These are phyloP conservation scores for Suhomyces atakaporum DNA, from an alignment of 1,139 yeast genomes.

Conservation along the genomic window DNA sequence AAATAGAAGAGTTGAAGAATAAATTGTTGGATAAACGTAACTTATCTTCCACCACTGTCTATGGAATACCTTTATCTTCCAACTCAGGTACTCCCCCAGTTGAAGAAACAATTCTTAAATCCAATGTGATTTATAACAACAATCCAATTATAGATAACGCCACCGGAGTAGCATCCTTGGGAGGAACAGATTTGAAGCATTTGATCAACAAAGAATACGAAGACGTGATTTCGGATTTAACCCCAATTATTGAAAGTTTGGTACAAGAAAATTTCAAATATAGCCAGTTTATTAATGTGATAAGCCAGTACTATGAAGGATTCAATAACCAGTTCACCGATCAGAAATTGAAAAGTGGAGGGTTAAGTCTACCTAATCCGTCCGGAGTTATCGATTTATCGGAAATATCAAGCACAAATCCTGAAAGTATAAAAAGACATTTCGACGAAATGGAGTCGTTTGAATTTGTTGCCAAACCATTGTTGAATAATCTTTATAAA, in stretches of 20 bases:
- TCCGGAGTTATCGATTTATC: slow-evolving; percentile 34
- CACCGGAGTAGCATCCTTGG: slow-evolving; percentile 11
- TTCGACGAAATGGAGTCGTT: slow-evolving; percentile 41
- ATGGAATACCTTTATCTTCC: slow-evolving; percentile 25
- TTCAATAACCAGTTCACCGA: slow-evolving; percentile 29
- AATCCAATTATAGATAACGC: slow-evolving; percentile 37
- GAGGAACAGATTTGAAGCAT: slow-evolving; percentile 3
- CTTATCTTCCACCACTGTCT: slow-evolving; percentile 34
- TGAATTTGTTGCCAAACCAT: slow-evolving; percentile 39
- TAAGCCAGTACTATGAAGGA: slow-evolving; percentile 32
- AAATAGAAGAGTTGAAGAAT: slow-evolving; percentile 41
- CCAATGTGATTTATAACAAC: slow-evolving; percentile 36
- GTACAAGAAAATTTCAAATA: slow-evolving; percentile 43
- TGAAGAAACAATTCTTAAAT: slow-evolving; percentile 18
- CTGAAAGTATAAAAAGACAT: slow-evolving; percentile 22
- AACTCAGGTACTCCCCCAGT: not conserved
- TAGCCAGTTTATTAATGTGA: slow-evolving; percentile 32
- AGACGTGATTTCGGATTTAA: slow-evolving; percentile 38
- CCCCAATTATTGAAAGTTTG: slow-evolving; percentile 41
- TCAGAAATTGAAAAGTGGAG: slow-evolving; percentile 16
- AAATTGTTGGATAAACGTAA: slow-evolving; percentile 39
- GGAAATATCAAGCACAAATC: slow-evolving; percentile 19
- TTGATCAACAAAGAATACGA: slow-evolving; percentile 39
- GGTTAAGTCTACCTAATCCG: slow-evolving; percentile 33
- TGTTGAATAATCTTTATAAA: slow-evolving; percentile 24